phyloP scores from a whole-genome alignment of 1,284 basidiomycete genomes.

The Tetrapyrgos nigripes region DNA sequence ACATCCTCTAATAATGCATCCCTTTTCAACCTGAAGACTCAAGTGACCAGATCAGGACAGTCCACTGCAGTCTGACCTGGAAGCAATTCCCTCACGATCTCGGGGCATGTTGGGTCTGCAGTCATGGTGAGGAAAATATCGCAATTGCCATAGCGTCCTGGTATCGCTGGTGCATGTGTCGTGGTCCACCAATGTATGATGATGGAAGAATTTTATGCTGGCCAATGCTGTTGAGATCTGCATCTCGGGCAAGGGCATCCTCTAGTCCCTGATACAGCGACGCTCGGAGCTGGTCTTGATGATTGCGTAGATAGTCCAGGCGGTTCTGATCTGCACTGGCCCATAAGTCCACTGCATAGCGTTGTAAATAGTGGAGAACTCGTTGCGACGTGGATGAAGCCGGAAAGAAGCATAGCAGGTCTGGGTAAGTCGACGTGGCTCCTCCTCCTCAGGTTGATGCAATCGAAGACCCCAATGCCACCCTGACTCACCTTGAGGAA shows the following conservation, averaged over 20 bases:
- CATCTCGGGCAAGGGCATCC: conserved; percentile 35
- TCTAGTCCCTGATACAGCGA: conserved; percentile 41
- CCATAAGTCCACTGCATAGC: conserved; percentile 44
- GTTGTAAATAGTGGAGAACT: conserved; percentile 42
- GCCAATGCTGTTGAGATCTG: conserved; percentile 36
- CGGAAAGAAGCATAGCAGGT: conserved; percentile 37
- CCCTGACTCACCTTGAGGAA: conserved; percentile 41
- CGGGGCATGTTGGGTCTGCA: conserved; percentile 51
- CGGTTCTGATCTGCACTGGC: conserved; percentile 38
- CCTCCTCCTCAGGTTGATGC: conserved; percentile 8
- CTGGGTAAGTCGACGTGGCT: conserved; percentile 30
- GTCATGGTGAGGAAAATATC: conserved; percentile 55
- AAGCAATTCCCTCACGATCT: conserved; percentile 45
- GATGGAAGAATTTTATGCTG: conserved; percentile 46
- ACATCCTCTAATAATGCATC: conserved; percentile 44
- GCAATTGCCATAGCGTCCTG: conserved; percentile 53
- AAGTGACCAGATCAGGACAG: too few species aligned
- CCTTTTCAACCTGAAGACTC: too few species aligned
- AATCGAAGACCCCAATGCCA: conserved; percentile 41
- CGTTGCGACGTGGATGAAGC: conserved; percentile 31
- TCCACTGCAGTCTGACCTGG: conserved; percentile 42
- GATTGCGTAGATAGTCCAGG: conserved; percentile 31
- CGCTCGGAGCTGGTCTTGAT: conserved; percentile 46
- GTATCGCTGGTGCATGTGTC: conserved; percentile 46
- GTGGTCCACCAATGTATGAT: conserved; percentile 43